A percentile compares a stretch with the other conserved stretches of the same genome.
Conservation (phyloP, 371 early-diverging fungal genomes). For the Choanephora cucurbitarum region DNA sequence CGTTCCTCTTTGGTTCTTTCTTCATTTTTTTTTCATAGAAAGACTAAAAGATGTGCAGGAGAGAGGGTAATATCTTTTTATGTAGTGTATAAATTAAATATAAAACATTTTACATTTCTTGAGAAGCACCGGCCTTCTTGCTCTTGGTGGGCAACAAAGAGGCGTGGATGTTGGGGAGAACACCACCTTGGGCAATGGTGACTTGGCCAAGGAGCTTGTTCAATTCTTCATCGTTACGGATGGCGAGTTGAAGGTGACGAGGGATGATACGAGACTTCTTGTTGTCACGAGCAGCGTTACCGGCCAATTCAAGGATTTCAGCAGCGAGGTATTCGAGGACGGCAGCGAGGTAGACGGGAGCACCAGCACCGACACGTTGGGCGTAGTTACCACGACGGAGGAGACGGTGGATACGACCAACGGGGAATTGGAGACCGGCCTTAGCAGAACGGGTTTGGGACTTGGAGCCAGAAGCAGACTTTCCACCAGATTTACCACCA, state of each 20-base stretch:
- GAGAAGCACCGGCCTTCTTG: slow-evolving; percentile 69
- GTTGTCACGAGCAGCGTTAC: slow-evolving; percentile 96
- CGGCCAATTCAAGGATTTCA: slow-evolving; percentile 96
- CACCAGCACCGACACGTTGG: slow-evolving; percentile 93
- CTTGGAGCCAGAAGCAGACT: slow-evolving; percentile 57
- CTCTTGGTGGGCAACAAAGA: slow-evolving; percentile 71
- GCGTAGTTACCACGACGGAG: slow-evolving; percentile 96
- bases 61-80: slow-evolving; percentile 1
- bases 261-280: slow-evolving; percentile 95
- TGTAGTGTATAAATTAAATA: background rate
- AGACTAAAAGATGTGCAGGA: background rate
- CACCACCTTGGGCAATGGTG: slow-evolving; percentile 89
- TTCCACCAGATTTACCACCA: slow-evolving; percentile 57
- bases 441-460: slow-evolving; percentile 74
- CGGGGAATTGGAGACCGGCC: slow-evolving; percentile 94
- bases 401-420: slow-evolving; percentile 96
- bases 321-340: slow-evolving; percentile 96
- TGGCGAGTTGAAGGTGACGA: slow-evolving; percentile 89
- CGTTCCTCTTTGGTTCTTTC: no score
- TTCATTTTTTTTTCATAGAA: background rate
- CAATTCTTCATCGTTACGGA: slow-evolving; percentile 96
- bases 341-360: slow-evolving; percentile 94
- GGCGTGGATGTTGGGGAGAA: slow-evolving; percentile 85
- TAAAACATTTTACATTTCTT: slow-evolving; percentile 38
- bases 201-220: slow-evolving; percentile 93